Percentiles rank a stretch among this genome's conserved stretches.
Conservation (phyloP, 257 asterid genomes). For the Misopates orontium region DNA sequence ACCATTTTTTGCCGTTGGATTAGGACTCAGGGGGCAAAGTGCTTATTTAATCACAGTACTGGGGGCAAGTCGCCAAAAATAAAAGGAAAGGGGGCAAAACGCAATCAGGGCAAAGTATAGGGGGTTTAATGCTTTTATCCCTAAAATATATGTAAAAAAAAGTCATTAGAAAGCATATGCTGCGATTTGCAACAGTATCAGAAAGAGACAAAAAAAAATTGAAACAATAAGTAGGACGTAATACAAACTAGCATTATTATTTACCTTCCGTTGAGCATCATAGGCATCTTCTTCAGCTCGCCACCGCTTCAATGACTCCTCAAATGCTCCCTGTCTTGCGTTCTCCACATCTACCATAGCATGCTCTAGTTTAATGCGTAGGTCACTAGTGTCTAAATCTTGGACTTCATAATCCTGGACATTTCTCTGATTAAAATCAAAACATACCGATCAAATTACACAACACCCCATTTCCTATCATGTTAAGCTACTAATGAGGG, state of each 20-base stretch:
- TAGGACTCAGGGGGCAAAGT: no score
- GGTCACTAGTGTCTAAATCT: conserved; percentile 32
- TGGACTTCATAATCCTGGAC: conserved; percentile 49
- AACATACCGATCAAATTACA: conserved; percentile 21
- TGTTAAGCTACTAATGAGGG: no score
- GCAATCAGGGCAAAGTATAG: no score
- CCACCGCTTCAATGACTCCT: conserved; percentile 53
- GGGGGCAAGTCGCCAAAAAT: no score
- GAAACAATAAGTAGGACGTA: neutral
- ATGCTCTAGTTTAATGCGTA: conserved; percentile 44
- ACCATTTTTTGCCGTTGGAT: no score
- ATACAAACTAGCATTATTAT: conserved; percentile 7
- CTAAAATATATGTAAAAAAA: neutral
- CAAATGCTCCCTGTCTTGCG: conserved; percentile 41
- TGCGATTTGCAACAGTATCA: conserved; percentile 19
- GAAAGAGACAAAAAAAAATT: conserved; percentile 6
- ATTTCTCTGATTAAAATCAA: conserved; percentile 30
- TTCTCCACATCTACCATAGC: conserved; percentile 44
- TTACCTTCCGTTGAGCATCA: conserved; percentile 55
- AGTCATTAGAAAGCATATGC: conserved; percentile 14
- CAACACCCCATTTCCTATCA: neutral
- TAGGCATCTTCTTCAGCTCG: conserved; percentile 61
- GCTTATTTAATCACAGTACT: no score
- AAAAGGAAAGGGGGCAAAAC: no score
- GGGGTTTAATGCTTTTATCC: no score